These are phyloP conservation scores for Craterostigma plantagineum DNA, from an alignment of 257 asterid genomes.

Conservation along the genomic window DNA sequence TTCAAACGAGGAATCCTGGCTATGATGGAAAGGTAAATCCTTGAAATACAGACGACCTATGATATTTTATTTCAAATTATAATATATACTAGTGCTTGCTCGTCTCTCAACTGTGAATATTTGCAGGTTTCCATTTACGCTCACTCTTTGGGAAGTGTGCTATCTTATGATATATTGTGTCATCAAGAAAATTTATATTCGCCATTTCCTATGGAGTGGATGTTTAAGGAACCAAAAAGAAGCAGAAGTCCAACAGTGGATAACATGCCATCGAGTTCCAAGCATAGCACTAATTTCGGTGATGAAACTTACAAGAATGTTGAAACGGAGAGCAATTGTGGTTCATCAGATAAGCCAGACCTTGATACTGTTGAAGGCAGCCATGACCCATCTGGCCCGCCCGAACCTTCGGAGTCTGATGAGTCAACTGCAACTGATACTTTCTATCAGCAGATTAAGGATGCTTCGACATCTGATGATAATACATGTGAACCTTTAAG, in stretches of 20 bases:
- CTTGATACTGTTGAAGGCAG: constrained; percentile 13
- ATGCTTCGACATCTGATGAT: constrained; percentile 22
- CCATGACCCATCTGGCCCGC: constrained; percentile 36
- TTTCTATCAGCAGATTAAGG: constrained; percentile 16
- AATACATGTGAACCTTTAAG: constrained; percentile 12
- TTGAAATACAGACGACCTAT: constrained; percentile 8
- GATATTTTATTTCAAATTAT: no score
- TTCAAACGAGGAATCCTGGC: constrained; percentile 87
- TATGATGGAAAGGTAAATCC: constrained; percentile 79
- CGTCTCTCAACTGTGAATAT: background rate
- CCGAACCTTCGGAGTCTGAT: constrained; percentile 42
- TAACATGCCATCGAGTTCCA: constrained; percentile 14
- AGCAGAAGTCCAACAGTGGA: constrained; percentile 13
- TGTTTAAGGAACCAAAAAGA: constrained; percentile 42
- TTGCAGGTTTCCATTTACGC: constrained; percentile 76
- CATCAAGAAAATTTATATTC: constrained; percentile 68
- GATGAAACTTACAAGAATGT: constrained; percentile 15
- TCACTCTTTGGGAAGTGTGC: constrained; percentile 95
- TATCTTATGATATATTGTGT: constrained; percentile 88
- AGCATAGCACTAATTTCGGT: constrained; percentile 16
- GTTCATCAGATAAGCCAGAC: constrained; percentile 15
- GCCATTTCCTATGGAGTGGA: constrained; percentile 74
- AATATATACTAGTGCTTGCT: background rate
- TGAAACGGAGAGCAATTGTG: constrained; percentile 16
- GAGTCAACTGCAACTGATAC: constrained; percentile 26